Percentiles rank a stretch among this genome's conserved stretches.
Conservation (phyloP, 768 basidiomycete species). For the Suillus spraguei region DNA sequence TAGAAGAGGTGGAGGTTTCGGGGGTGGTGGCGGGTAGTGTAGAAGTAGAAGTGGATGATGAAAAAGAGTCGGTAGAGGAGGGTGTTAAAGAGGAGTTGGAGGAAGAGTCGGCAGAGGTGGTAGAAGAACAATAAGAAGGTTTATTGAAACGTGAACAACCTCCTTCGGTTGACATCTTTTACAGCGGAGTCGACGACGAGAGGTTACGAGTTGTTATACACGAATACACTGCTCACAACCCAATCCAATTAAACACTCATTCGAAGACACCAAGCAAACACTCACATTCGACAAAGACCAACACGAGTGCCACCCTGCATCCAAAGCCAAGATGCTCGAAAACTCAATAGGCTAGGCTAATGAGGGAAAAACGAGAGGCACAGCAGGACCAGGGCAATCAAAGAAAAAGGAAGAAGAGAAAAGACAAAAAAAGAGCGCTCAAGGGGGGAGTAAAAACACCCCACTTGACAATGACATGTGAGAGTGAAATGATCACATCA, state of each 20-base stretch:
- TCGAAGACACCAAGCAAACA: neutral
- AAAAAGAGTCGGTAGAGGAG: no score
- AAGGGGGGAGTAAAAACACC: neutral
- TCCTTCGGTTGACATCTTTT: no score
- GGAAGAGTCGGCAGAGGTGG: no score
- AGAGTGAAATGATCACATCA: slow-evolving; percentile 5
- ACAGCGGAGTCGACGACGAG: neutral
- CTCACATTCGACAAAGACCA: neutral
- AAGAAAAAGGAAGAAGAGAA: neutral
- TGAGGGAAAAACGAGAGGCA: neutral
- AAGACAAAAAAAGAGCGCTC: neutral
- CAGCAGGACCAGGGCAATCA: neutral
- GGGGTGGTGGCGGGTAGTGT: no score
- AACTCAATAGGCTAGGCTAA: neutral
- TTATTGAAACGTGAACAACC: no score
- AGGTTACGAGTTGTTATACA: neutral
- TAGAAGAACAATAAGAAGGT: no score
- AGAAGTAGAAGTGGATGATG: no score
- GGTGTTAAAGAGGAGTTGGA: no score
- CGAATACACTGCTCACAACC: neutral
- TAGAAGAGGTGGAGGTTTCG: no score
- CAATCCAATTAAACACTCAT: neutral
- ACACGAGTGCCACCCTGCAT: neutral
- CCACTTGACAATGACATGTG: slow-evolving; percentile 4
- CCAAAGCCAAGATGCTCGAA: neutral